phyloP scores from a whole-genome alignment of 2,329 filamentous ascomycete genomes.

The Emergomyces africanus region DNA sequence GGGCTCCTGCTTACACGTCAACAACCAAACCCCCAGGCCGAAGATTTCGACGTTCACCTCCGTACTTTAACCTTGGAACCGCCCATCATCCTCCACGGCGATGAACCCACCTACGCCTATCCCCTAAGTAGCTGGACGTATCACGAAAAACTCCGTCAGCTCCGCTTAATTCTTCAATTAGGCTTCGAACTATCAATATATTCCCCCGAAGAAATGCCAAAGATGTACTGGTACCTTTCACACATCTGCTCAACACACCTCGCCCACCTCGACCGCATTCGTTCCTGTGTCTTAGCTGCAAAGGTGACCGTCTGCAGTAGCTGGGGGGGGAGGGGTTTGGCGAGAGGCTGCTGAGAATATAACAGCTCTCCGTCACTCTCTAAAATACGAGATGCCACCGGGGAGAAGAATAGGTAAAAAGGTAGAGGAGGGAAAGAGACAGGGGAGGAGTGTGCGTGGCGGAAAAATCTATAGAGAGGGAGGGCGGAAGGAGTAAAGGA shows the following conservation, averaged over 20 bases:
- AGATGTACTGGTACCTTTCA: slow-evolving; percentile 86
- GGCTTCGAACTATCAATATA: slow-evolving; percentile 93
- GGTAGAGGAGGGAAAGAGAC: too few species aligned
- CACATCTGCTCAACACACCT: slow-evolving; percentile 56
- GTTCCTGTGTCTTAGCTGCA: slow-evolving; percentile 43
- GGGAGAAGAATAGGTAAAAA: neutral
- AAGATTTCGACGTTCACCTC: slow-evolving; percentile 59
- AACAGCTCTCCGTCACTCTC: neutral
- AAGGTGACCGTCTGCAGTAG: slow-evolving; percentile 2
- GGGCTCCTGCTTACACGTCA: neutral
- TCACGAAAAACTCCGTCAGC: slow-evolving; percentile 75
- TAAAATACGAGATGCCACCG: neutral
- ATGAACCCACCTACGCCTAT: slow-evolving; percentile 51
- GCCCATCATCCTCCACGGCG: slow-evolving; percentile 40
- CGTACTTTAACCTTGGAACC: slow-evolving; percentile 49
- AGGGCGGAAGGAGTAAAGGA: neutral
- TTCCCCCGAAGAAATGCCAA: slow-evolving; percentile 66
- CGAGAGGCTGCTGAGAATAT: neutral
- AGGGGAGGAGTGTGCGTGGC: neutral
- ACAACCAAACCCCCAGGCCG: slow-evolving; percentile 31
- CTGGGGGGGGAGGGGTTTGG: neutral
- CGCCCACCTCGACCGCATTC: slow-evolving; percentile 60
- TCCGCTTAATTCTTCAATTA: slow-evolving; percentile 77
- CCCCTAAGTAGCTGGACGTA: slow-evolving; percentile 82
- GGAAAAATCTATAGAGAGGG: neutral